Percentiles rank a stretch among this genome's conserved stretches.
Conservation (phyloP, 2,329 filamentous ascomycete species). For the Sporothrix humicola region DNA sequence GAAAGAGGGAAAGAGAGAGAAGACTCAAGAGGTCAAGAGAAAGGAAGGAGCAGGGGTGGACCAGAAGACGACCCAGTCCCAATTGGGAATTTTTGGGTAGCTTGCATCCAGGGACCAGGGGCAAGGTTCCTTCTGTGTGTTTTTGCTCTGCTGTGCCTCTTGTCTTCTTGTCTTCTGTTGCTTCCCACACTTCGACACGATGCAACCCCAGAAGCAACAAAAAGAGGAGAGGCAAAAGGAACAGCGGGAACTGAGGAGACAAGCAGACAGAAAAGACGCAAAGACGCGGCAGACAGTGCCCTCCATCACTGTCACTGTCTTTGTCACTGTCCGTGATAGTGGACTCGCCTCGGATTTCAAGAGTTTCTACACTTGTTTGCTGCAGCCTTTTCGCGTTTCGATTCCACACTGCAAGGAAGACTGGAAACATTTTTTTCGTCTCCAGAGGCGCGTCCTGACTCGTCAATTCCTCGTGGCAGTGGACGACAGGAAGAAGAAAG, state of each 20-base stretch:
- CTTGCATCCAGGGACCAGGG: slow-evolving; percentile 18
- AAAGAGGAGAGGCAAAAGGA: background rate
- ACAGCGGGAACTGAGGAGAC: background rate
- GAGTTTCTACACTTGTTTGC: slow-evolving; percentile 10
- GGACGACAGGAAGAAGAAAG: background rate
- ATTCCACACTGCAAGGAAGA: background rate
- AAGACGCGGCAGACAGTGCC: background rate
- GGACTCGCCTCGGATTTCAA: background rate
- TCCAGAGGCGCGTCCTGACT: slow-evolving; percentile 24
- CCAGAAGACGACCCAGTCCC: slow-evolving; percentile 11
- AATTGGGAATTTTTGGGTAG: slow-evolving; percentile 19
- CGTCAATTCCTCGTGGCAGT: slow-evolving; percentile 29
- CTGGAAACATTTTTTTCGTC: background rate
- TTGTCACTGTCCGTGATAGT: background rate
- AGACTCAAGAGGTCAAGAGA: background rate
- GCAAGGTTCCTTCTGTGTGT: background rate
- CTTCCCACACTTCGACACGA: slow-evolving; percentile 1
- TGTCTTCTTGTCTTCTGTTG: background rate
- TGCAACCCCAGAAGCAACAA: slow-evolving; percentile 29
- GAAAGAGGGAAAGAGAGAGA: background rate
- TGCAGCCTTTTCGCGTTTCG: slow-evolving; percentile 20
- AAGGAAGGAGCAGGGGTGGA: background rate
- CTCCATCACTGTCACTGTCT: background rate
- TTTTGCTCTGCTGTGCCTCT: background rate
- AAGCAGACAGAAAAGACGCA: background rate